Evolutionary conservation across 2,329 filamentous ascomycete genomes (phyloP).

Genomic region (Chaetomiaceae sp.): DNA sequence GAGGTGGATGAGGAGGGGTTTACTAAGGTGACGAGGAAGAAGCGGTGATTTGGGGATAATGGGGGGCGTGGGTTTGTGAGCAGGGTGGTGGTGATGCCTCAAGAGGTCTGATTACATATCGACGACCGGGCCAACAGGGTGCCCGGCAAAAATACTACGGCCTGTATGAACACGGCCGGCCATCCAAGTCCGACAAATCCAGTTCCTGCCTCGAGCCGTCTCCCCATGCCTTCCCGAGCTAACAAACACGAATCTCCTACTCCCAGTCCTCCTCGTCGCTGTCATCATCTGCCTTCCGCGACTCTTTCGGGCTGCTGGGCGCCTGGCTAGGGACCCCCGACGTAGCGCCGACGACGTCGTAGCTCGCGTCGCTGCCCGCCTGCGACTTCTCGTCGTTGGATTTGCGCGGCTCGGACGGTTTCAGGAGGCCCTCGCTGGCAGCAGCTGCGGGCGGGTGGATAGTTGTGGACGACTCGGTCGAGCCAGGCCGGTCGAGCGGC

Average conservation of each 20-base stretch:
- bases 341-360: conserved; percentile 79
- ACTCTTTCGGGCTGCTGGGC: conserved; percentile 58
- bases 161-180: neutral
- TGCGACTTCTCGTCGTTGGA: conserved; percentile 88
- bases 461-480: conserved; percentile 53
- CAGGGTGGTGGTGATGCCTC: neutral
- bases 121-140: neutral
- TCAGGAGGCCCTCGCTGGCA: conserved; percentile 40
- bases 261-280: conserved; percentile 75
- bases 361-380: conserved; percentile 89
- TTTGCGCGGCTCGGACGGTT: conserved; percentile 59
- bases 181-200: conserved; percentile 10
- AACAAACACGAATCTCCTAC: conserved; percentile 32
- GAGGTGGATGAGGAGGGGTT: conserved; percentile 79
- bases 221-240: neutral
- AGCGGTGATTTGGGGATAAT: conserved; percentile 43
- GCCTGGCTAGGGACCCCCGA: conserved; percentile 74
- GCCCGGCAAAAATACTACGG: too few relatives aligned
- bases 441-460: conserved; percentile 42
- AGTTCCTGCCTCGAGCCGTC: too few relatives aligned
- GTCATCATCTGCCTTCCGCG: conserved; percentile 45
- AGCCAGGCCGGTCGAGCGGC: conserved; percentile 38
- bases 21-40: conserved; percentile 66
- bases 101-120: neutral
- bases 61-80: neutral